Evolutionary conservation across 2,329 filamentous ascomycete species (phyloP).

Genomic region (Arthrobotrys megalospora): DNA sequence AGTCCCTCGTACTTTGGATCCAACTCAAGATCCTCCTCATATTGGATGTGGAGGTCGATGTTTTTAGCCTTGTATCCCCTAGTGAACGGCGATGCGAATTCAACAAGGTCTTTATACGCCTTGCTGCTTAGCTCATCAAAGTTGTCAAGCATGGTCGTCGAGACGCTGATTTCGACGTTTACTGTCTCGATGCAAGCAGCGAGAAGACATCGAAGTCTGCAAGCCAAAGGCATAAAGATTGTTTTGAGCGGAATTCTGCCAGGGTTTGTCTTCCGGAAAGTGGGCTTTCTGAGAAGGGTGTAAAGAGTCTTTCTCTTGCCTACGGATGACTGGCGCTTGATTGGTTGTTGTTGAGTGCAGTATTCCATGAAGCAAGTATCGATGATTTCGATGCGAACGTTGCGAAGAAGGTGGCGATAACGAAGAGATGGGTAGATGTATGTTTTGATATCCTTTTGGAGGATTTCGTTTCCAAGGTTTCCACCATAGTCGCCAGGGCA

Average conservation of each 20-base stretch:
- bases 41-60: slow-evolving; percentile 42
- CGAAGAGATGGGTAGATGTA: slow-evolving; percentile 46
- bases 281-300: slow-evolving; percentile 7
- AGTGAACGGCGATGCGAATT: slow-evolving; percentile 46
- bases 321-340: slow-evolving; percentile 8
- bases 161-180: slow-evolving; percentile 36
- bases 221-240: slow-evolving; percentile 44
- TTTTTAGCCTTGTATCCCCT: slow-evolving; percentile 33
- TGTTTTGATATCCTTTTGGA: slow-evolving; percentile 46
- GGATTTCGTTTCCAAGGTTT: slow-evolving; percentile 38
- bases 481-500: slow-evolving; percentile 48
- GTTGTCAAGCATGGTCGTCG: slow-evolving; percentile 38
- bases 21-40: slow-evolving; percentile 40
- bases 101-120: slow-evolving; percentile 40
- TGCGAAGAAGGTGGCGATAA: slow-evolving; percentile 46
- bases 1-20: slow-evolving; percentile 48
- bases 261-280: slow-evolving; percentile 14
- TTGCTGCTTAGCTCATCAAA: slow-evolving; percentile 42
- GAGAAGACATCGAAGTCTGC: slow-evolving; percentile 35
- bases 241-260: slow-evolving; percentile 24
- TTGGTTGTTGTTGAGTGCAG: slow-evolving; percentile 19
- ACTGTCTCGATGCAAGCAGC: slow-evolving; percentile 32
- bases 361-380: slow-evolving; percentile 49
- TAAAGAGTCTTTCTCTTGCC: slow-evolving; percentile 25
- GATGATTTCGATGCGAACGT: slow-evolving; percentile 44